These are phyloP conservation scores for Zopfochytrium polystomum DNA, from an alignment of 371 early-diverging fungal species.

Conservation along the genomic window DNA sequence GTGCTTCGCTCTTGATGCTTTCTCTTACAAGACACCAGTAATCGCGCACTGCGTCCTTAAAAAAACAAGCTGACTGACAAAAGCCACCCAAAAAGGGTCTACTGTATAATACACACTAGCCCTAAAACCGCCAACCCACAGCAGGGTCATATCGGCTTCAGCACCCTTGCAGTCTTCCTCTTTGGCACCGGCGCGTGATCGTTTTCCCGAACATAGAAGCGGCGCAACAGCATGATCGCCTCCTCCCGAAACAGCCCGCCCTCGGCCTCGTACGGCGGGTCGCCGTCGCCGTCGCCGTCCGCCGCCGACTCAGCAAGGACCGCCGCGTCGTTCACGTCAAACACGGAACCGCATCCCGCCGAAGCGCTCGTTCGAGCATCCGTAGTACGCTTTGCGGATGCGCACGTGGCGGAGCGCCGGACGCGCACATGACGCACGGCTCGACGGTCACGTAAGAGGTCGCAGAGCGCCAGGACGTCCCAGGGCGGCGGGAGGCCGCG, in stretches of 20 bases:
- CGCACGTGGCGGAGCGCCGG: slow-evolving; percentile 77
- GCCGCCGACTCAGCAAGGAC: too few species aligned
- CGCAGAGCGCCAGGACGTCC: slow-evolving; percentile 54
- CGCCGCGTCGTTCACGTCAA: slow-evolving; percentile 67
- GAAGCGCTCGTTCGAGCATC: slow-evolving; percentile 91
- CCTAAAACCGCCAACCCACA: too few species aligned
- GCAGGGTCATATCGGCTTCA: too few species aligned
- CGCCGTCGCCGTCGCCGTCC: too few species aligned
- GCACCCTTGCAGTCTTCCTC: slow-evolving; percentile 72
- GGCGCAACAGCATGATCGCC: slow-evolving; percentile 79
- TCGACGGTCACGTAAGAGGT: slow-evolving; percentile 97
- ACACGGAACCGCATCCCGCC: slow-evolving; percentile 92
- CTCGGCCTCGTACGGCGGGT: slow-evolving; percentile 54
- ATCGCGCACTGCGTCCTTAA: too few species aligned
- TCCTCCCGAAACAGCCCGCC: slow-evolving; percentile 75
- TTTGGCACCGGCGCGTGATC: slow-evolving; percentile 84
- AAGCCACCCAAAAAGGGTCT: too few species aligned
- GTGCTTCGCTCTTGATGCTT: too few species aligned
- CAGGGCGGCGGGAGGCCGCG: background rate
- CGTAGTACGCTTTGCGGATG: slow-evolving; percentile 80
- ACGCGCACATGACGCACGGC: slow-evolving; percentile 98
- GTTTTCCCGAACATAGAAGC: slow-evolving; percentile 91
- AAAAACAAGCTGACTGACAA: too few species aligned
- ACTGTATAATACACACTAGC: too few species aligned
- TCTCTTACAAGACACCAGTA: too few species aligned